Conservation (phyloP, 2,329 filamentous ascomycete genomes). For the Aspergillus latus region DNA sequence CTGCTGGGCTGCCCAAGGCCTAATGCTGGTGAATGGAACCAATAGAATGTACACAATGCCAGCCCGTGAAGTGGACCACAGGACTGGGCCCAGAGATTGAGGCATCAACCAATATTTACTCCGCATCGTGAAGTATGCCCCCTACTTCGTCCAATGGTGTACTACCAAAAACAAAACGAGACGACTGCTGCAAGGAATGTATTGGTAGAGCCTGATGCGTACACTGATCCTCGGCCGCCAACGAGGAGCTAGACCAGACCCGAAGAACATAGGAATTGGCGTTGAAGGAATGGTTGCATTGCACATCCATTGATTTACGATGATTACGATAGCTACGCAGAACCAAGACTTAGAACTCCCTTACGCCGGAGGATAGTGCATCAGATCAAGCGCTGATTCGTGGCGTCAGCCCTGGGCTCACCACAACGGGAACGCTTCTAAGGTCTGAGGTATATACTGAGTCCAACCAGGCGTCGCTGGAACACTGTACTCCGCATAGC, state of each 20-base stretch:
- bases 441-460: conserved; percentile 10
- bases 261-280: not conserved
- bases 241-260: not conserved
- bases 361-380: conserved; percentile 6
- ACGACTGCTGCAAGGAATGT: not conserved
- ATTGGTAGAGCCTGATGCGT: not conserved
- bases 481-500: conserved; percentile 18
- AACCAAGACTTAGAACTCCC: not conserved
- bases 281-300: conserved; percentile 11
- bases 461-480: conserved; percentile 10
- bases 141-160: not conserved
- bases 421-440: not conserved
- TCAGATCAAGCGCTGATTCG: conserved; percentile 7
- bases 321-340: not conserved
- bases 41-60: conserved; percentile 1
- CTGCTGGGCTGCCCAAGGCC: not conserved
- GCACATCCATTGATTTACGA: not conserved
- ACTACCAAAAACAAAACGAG: not conserved
- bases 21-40: not conserved
- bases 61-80: conserved; percentile 1
- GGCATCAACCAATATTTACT: not conserved
- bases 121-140: not conserved
- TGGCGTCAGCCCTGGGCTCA: conserved; percentile 3
- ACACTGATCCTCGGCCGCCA: not conserved
- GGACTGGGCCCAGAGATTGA: not conserved